Evolutionary conservation across 23 red algal species (phyloP).

Genomic region (Agarophyton chilense): DNA sequence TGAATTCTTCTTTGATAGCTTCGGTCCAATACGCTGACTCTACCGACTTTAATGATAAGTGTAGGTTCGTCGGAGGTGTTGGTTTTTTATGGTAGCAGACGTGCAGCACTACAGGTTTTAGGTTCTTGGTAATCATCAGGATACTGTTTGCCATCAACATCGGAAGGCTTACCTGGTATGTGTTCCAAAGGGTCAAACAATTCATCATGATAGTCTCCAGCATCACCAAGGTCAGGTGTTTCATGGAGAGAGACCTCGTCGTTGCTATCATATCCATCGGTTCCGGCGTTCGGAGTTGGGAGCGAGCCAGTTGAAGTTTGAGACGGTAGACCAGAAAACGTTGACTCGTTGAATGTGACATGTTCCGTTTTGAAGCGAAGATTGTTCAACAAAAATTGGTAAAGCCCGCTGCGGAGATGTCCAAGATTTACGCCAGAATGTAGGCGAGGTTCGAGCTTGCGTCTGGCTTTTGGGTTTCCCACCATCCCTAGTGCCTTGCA

Average conservation of each 20-base stretch:
- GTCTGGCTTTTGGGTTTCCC: neutral
- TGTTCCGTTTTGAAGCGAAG: neutral
- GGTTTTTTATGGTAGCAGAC: neutral
- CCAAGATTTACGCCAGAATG: neutral
- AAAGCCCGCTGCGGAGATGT: neutral
- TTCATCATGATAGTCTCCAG: no score
- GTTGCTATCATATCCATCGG: no score
- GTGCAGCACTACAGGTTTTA: neutral
- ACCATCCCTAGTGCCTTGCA: neutral
- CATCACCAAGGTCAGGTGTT: no score
- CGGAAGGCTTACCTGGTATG: neutral
- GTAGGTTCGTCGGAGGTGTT: conserved; percentile 1
- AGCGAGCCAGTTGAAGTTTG: no score
- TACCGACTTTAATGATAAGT: neutral
- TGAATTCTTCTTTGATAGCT: conserved; percentile 1
- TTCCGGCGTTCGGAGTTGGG: no score
- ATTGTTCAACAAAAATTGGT: neutral
- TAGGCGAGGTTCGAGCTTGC: neutral
- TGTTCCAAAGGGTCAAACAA: neutral
- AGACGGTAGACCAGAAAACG: neutral
- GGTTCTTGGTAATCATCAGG: neutral
- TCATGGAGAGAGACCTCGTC: no score
- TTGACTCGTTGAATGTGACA: neutral
- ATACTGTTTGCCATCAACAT: no score
- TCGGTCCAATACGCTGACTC: conserved; percentile 10